Evolutionary conservation across 177 flowering plant genomes (phyloP), one percentile per base, ranked within the genome.

Genomic region (Vitis hybrid): DNA sequence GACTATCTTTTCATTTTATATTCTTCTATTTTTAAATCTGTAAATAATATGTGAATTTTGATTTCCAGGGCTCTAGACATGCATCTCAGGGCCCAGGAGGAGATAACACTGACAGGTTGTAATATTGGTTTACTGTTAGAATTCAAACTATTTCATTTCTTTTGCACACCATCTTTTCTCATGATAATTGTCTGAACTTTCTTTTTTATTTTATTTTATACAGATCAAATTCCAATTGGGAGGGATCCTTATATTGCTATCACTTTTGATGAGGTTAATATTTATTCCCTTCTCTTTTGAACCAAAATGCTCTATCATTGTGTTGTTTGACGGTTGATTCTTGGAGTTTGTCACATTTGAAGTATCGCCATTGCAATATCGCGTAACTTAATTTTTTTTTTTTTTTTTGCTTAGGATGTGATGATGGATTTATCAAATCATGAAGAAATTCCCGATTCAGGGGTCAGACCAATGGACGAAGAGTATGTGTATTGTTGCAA

Each of bases 31-130:
- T 20, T 7, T 52, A 4, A 47, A 14, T 60, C 17, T 18, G 13
- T 20, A 54, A 22, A 20, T 69, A 11, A 47, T 14, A 15, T 59
- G 13, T 52, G 49, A n/a, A 20, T 55, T 75, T 62, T 53, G 53
- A 18, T 11, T 74, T 18, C 57, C 80, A 94, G 98, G 77, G 53
- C 3, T 60, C 72, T 59, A 14, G 94, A 92, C 73, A 72, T 65
- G 78, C 92, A 88, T 86, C 77, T 80, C 11, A 83, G 76, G 82
- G 76, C 77, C 73, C 72, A 19, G 3, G 97, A 92, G 49, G 97
- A 95, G 9, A 95, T 95, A 20, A 95, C 97, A 9, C 76, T 91
- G 10, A 59, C 77, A 87, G 98, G 97, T 94, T 12, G 20, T 50
- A 33, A 2, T 59, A 6, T 47, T 57, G 2, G 8, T 19, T 59